Base-by-base conservation (phyloP, 2,329 filamentous ascomycete genomes). In the Monosporascus cannonballus region DNA sequence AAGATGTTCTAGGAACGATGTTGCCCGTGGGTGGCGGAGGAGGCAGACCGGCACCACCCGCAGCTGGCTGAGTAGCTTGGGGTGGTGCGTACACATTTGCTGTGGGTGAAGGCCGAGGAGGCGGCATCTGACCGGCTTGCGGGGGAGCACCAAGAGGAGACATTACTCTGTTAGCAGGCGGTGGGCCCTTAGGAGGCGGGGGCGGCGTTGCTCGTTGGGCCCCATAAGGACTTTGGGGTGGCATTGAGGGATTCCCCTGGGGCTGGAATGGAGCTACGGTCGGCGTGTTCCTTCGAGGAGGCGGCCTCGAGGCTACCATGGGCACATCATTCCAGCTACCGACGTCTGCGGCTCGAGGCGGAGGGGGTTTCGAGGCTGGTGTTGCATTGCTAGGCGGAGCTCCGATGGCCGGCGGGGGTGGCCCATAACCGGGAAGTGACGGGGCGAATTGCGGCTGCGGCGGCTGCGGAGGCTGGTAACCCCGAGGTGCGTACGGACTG, bases 291-390 rank as follows among this genome's bases (percentile, higher is more conserved):
- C 86, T 83, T 59, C 92, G 84, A 22, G 86, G 80, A 15, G 82
- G 80, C n/a, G 87, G 79, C 51, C 80, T 75, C 74, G 93, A 90
- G 46, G 83, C 79, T 46, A 97, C 88, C 63, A 96, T 81, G 1
- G 94, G 94, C 49, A 95, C 87, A 69, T 99, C 94, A 62, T 99
- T 99, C 94, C 94, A 99, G 61, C 89, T 87, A 27, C 86, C 83
- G 57, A 86, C 85, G 58, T 87, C 86, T 65, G 85, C 86, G 53
- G 82, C 76, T 64, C 83, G 84, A 9, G 89, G 83, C 18, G 89
- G 83, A 22, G 90, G 85, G 41, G 83, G 77, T 24, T 79, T 78
- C 14, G 81, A 78, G 17, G 89, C 86, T n/a, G 85, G 80, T 37
- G 83, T 85, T 25, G 81, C 78, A 55, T 82, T 84, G 56, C 87